Evolutionary conservation across 2,329 filamentous ascomycete genomes (phyloP).

Genomic region (Triangularia setosa): DNA sequence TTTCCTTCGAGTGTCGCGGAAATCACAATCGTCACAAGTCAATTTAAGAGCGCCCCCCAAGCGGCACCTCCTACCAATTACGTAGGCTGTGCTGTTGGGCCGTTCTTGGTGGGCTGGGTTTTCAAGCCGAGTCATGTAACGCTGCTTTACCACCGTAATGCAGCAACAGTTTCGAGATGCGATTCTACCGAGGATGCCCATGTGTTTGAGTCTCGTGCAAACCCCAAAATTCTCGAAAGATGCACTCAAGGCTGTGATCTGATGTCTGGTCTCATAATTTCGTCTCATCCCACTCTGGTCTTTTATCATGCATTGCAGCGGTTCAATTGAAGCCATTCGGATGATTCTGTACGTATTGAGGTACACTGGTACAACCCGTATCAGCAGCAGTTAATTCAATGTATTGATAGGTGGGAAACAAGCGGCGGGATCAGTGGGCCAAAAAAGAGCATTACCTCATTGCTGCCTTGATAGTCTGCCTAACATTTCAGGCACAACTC

Average conservation of each 20-base stretch:
- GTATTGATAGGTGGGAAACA: neutral
- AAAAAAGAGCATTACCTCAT: conserved; percentile 5
- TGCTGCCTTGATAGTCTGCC: neutral
- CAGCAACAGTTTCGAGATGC: neutral
- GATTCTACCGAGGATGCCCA: neutral
- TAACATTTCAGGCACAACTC: neutral
- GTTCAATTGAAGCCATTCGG: neutral
- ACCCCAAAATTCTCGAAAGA: neutral
- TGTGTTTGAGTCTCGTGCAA: neutral
- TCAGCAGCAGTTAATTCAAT: neutral
- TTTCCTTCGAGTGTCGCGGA: neutral
- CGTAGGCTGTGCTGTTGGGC: conserved; percentile 1
- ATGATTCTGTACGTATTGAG: neutral
- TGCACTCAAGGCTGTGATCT: neutral
- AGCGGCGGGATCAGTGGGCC: neutral
- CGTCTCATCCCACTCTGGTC: neutral
- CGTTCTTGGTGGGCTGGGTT: conserved; percentile 1
- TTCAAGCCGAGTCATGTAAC: conserved; percentile 7
- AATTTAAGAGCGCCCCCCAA: neutral
- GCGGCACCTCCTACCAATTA: conserved; percentile 1
- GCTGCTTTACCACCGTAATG: neutral
- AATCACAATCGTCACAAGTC: conserved; percentile 2
- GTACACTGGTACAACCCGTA: neutral
- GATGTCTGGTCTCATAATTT: neutral
- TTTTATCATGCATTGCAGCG: neutral